phyloP scores from a whole-genome alignment of 805 yeast species.

The Saturnispora quitensis region DNA sequence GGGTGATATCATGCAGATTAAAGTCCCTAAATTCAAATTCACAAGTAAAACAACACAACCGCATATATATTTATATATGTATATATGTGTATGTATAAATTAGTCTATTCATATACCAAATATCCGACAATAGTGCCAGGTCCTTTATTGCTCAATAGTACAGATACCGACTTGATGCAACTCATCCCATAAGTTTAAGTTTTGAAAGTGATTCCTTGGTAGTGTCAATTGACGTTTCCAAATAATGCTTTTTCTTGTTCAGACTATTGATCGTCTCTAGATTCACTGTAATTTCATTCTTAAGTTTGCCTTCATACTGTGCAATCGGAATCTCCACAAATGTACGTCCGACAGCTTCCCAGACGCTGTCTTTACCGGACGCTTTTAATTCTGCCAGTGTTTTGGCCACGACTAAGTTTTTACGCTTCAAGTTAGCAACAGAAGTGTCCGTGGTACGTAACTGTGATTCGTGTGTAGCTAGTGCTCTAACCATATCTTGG shows the following conservation, averaged over 20 bases:
- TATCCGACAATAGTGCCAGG: background rate
- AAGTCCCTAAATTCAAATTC: background rate
- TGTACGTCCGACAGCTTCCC: slow-evolving; percentile 82
- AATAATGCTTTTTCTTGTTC: slow-evolving; percentile 59
- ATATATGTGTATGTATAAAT: background rate
- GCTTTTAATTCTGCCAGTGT: slow-evolving; percentile 47
- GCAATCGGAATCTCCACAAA: slow-evolving; percentile 41
- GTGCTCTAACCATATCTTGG: slow-evolving; percentile 5
- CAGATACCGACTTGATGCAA: background rate
- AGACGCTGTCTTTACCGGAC: slow-evolving; percentile 44
- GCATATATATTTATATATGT: background rate
- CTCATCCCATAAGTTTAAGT: slow-evolving; percentile 4
- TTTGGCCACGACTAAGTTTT: slow-evolving; percentile 42
- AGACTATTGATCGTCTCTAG: slow-evolving; percentile 53
- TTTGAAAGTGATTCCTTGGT: slow-evolving; percentile 56
- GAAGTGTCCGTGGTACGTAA: slow-evolving; percentile 23
- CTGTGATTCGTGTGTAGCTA: slow-evolving; percentile 6
- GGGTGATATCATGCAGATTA: background rate
- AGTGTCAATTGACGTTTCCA: slow-evolving; percentile 69
- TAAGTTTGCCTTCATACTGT: slow-evolving; percentile 40
- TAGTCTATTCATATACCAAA: background rate
- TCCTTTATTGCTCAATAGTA: background rate
- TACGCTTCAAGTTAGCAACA: slow-evolving; percentile 39
- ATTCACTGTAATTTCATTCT: slow-evolving; percentile 42
- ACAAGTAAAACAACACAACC: background rate